Base-by-base conservation (phyloP, 2,329 filamentous ascomycete genomes). In the Colletotrichum lini region DNA sequence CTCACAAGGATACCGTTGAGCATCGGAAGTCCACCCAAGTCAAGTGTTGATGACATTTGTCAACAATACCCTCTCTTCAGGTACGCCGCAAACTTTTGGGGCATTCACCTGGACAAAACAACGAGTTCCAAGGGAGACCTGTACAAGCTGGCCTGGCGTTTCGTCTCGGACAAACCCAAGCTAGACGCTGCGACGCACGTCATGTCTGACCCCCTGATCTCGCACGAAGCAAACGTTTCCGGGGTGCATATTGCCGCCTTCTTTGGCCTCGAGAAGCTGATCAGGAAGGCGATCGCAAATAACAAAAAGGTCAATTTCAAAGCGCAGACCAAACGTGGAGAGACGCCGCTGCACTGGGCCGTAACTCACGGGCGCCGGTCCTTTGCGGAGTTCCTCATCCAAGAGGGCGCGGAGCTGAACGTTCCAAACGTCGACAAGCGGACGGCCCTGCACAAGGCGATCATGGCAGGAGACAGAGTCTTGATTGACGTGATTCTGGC, bases 311-410 rank as follows among this genome's bases (percentile, higher is more conserved):
- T 67, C 26, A 49, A 54, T n/a, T 16, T 67, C 9, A 61, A 67
- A 21, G 65, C 56, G n/a, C 57, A 54, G 42, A 67, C 65, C 15
- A 53, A 40, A 12, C 49, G 65, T 4, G 26, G 26, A n/a, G 64
- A 67, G n/a, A 67, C 64, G 6, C 64, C 64, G 18, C 26, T 67
- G 4, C 56, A 67, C 49, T 67, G 64, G 64, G 64, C 64, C 12
- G 26, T n/a, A 23, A 40, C 57, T 2, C 49, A 67, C 16, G 12
- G 49, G 1, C 45, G 59, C 35, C 23, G 30, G 15, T 9, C n/a
- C 8, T 67, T 67, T 7, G 30, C 50, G 13, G n/a, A 38, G 3
- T 23, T 67, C 13, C 57, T 67, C 18, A 7, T 61, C 9, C 35
- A 45, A 3, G 35, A 40, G 21, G 45, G 47, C 3, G 65, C 49